Base-by-base conservation (phyloP, 164 flowering plant genomes). In the Aristolochia californica region DNA sequence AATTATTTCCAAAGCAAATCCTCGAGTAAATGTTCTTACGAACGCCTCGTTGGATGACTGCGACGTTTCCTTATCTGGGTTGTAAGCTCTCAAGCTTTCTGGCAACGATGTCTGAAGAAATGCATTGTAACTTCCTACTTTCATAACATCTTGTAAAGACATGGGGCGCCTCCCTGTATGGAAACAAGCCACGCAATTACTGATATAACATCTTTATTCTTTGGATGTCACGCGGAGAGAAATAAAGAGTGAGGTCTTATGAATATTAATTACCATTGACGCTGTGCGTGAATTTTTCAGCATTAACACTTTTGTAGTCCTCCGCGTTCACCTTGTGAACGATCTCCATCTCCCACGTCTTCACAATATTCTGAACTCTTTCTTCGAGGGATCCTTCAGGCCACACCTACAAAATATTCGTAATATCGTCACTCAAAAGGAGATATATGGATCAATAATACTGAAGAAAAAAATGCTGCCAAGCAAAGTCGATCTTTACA, bases 311-410 rank as follows among this genome's bases (percentile, higher is more conserved):
- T 58, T 82, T 84, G 60, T 13, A 68, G 62, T 84, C 87, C 1
- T 76, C 62, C 1, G 61, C 48, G 28, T 54, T 5, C 3, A 66
- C 53, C 61, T 87, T 87, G 58, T 87, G 79, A 64, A 81, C 73
- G n/a, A 84, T n/a, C 66, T 87, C 95, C 95, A 87, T 87, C 52
- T 87, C 95, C 81, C 80, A 81, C 43, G 88, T 78, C 79, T 87
- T 87, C 17, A 82, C 80, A 4, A 84, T 72, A 59, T 72, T 72
- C 64, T 87, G 91, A 59, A 87, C 95, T 53, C 60, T 62, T 48
- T 81, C 95, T 63, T 82, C 90, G 0, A 77, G 60, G 49, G 90
- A 82, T 7, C 83, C 88, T 64, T 79, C 59, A 0, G 86, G 79
- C 97, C 97, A 87, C 44, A 68, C 85, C 93, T 88, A 62, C 67